Base-by-base conservation (phyloP, 2,329 filamentous ascomycete genomes). In the Sphaerulina musiva region DNA sequence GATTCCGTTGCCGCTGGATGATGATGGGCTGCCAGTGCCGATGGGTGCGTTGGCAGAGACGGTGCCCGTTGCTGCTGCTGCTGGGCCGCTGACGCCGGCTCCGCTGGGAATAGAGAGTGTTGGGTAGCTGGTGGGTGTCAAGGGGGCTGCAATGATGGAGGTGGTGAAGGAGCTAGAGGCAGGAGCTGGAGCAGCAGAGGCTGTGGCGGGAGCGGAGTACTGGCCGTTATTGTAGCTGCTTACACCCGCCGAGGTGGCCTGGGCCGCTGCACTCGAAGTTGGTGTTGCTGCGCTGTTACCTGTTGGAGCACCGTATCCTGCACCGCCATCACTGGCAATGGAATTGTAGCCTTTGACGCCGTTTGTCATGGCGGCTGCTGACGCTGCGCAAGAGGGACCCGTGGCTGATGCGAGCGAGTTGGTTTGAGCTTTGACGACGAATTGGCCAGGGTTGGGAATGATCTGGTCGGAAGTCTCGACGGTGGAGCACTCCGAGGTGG, bases 361-460 rank as follows among this genome's bases (percentile, higher is more conserved):
- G 6, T 45, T 29, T 2, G 55, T 58, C 45, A 52, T 48, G 11
- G 54, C 54, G n/a, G 58, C 56, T 3, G 58, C 59, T 1, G 53
- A 38, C 2, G 58, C 60, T 32, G 55, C 52, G 36, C 64, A 66
- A 14, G 54, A 52, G 3, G 59, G 54, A 2, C 61, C 59, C 20
- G 52, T 58, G 3, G 61, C 61, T 5, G 49, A 26, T 1, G 31
- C 14, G 11, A 59, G 41, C 9, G 31, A 36, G 2, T 23, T 46
- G 6, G 20, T 23, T 1, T 38, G 40, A 10, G n/a, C 29, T 20
- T 42, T 56, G n/a, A 38, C 34, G 31, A 61, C 43, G 42, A 40
- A 53, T 44, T 60, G 40, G 38, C 86, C 86, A 0, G 86, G 79
- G 63, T 84, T 73, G 3, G 83, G 81, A 71, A 83, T 87, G 10